Conservation (phyloP, 148 eudicot species). For the Nyssa sinensis region DNA sequence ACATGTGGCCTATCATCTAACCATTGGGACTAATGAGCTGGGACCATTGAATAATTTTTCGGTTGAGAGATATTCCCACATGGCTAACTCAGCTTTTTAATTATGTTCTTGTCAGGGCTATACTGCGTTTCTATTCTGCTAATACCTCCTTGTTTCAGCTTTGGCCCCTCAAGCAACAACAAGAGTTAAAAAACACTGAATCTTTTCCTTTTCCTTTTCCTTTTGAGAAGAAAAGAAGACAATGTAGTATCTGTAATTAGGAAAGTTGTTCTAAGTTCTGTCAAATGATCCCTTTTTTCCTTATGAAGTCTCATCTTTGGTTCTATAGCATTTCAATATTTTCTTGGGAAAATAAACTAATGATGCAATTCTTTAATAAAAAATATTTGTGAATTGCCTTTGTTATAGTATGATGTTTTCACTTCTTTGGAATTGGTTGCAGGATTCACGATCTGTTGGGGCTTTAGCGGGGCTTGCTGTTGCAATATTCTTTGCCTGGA, state of each 20-base stretch:
- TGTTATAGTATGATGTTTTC: neutral
- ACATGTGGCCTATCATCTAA: too few species aligned
- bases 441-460: conserved; percentile 82
- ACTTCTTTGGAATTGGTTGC: conserved; percentile 15
- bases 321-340: neutral
- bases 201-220: neutral
- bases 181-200: too few species aligned
- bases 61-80: neutral
- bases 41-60: too few species aligned
- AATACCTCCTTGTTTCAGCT: neutral
- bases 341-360: neutral
- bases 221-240: neutral
- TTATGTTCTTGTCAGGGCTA: neutral
- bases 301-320: neutral
- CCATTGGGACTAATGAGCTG: too few species aligned
- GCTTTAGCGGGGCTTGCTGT: conserved; percentile 88
- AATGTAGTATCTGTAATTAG: neutral
- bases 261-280: neutral
- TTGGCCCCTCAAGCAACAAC: neutral
- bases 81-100: neutral
- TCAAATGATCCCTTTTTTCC: neutral
- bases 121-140: neutral
- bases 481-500: conserved; percentile 83
- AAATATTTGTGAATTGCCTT: neutral
- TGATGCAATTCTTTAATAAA: neutral